Base-by-base conservation (phyloP, 176 grass and related monocot genomes). In the Guadua angustifolia region DNA sequence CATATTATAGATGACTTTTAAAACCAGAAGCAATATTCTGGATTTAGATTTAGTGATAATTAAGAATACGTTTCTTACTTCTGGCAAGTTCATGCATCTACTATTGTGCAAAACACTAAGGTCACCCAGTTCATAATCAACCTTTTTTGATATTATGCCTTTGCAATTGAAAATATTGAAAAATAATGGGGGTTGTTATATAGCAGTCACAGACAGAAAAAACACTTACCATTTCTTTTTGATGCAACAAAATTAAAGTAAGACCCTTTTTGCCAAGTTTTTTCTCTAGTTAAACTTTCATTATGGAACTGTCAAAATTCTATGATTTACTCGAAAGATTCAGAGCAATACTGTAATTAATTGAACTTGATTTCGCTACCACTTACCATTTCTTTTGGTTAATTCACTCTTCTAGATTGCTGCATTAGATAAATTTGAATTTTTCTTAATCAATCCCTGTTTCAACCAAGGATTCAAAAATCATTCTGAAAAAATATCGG, bases 231-330 rank as follows among this genome's bases (percentile, higher is more conserved):
- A n/a, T n/a, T n/a, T n/a, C n/a, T n/a, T n/a, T 95, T 99, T 85
- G 96, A 99, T 77, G 85, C 77, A 47, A 88, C 88, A 85, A 99
- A 99, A 83, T 68, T 99, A 29, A 95, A 90, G 96, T 99, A 89
- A 88, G 75, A 75, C 57, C 42, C 24, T 9, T 57, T 76, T 65
- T 58, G 25, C 52, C 52, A 77, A 19, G 26, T 66, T 83, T 42
- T 42, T 61, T 65, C 16, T 74, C 39, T 70, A 18, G 58, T 50
- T 18, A 58, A 67, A 35, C 60, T 69, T 26, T 85, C 25, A 35
- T 35, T 18, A 44, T 16, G 16, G 38, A 83, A 15, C 29, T 89
- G 22, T 45, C 17, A 55, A 44, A 1, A 86, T 60, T 12, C 17
- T 61, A 67, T 8, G 18, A 78, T 62, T 57, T 65, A 33, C 40